A percentile compares a stretch with the other conserved stretches of the same genome.
These are phyloP conservation scores for Penicillium capsulatum DNA, from an alignment of 2,329 filamentous ascomycete genomes.

Conservation along the genomic window DNA sequence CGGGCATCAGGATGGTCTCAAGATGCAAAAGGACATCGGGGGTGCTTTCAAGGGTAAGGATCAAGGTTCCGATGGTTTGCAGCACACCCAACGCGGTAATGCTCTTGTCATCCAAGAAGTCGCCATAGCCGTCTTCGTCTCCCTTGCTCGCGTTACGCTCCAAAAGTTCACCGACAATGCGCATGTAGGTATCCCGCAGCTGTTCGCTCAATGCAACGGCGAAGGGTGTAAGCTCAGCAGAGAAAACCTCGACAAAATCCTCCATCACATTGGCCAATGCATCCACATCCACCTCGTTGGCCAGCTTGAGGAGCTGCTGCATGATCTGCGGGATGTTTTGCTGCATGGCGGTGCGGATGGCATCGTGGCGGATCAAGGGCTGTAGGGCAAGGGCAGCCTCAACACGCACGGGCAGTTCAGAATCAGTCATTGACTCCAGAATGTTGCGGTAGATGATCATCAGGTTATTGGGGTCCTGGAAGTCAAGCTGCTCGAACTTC, in stretches of 20 bases:
- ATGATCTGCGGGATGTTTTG: constrained; percentile 98
- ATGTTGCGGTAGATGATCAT: constrained; percentile 96
- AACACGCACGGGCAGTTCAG: constrained; percentile 87
- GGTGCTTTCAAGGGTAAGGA: constrained; percentile 93
- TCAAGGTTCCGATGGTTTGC: constrained; percentile 95
- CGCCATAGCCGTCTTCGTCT: constrained; percentile 74
- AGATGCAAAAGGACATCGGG: constrained; percentile 92
- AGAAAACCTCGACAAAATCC: constrained; percentile 98
- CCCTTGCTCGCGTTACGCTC: constrained; percentile 76
- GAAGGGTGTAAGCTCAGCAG: constrained; percentile 93
- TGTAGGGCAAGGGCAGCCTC: constrained; percentile 91
- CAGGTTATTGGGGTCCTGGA: constrained; percentile 93
- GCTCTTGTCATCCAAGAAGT: constrained; percentile 96
- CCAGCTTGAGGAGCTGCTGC: constrained; percentile 95
- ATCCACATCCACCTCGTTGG: constrained; percentile 97
- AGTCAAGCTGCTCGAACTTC: constrained; percentile 96
- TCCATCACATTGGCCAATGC: constrained; percentile 98
- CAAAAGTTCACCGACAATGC: constrained; percentile 85
- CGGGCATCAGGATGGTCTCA: constrained; percentile 93
- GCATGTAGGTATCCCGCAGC: constrained; percentile 88
- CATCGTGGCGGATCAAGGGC: constrained; percentile 89
- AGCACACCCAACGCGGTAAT: constrained; percentile 94
- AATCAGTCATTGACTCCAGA: constrained; percentile 91
- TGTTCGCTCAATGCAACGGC: constrained; percentile 95
- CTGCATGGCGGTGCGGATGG: constrained; percentile 93